Evolutionary conservation across 305 asterid species (phyloP).

Genomic region (Fraxinus sp.): DNA sequence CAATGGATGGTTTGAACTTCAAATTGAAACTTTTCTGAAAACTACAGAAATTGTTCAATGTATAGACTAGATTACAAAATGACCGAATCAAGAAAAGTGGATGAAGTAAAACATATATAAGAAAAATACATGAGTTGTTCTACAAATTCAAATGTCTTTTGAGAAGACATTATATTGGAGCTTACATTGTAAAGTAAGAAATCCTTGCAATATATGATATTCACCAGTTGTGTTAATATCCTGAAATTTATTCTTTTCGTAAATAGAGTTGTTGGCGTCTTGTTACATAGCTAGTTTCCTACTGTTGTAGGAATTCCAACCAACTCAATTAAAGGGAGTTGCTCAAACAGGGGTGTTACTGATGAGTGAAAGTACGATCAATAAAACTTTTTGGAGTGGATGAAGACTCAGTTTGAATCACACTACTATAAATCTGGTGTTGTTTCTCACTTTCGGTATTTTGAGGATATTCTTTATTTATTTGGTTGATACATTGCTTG

Average conservation of each 20-base stretch:
- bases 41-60: not conserved
- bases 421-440: not conserved
- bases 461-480: not conserved
- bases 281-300: not conserved
- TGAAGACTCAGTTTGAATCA: not conserved
- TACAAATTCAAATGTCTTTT: not conserved
- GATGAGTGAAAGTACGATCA: not conserved
- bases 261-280: not conserved
- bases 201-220: not conserved
- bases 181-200: not conserved
- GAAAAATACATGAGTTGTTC: not conserved
- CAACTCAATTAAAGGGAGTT: not conserved
- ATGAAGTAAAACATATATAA: not conserved
- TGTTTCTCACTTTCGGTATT: not conserved
- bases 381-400: not conserved
- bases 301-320: not conserved
- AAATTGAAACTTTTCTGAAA: not conserved
- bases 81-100: not conserved
- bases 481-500: not conserved
- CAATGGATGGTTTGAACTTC: not conserved
- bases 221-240: not conserved
- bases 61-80: not conserved
- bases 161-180: too few relatives aligned
- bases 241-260: not conserved
- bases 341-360: not conserved